These are phyloP conservation scores for Lipomyces anomalus DNA, from an alignment of 805 yeast species.

Conservation along the genomic window DNA sequence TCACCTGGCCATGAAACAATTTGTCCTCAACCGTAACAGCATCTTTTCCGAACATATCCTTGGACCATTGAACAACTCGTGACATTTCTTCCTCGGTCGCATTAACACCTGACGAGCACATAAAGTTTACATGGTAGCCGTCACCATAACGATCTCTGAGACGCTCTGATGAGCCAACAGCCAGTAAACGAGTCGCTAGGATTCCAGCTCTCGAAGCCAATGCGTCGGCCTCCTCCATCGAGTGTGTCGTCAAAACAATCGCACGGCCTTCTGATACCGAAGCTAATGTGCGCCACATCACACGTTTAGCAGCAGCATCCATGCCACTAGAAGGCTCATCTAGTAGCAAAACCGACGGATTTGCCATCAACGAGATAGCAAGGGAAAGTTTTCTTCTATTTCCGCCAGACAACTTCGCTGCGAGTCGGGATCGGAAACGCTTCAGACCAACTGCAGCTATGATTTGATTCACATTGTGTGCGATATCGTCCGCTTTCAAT, in stretches of 20 bases:
- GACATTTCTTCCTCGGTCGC: conserved; percentile 29
- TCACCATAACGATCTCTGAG: conserved; percentile 31
- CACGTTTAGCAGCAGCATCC: conserved; percentile 37
- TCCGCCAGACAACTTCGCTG: conserved; percentile 34
- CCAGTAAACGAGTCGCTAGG: conserved; percentile 30
- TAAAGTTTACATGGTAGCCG: conserved; percentile 31
- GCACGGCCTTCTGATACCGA: conserved; percentile 32
- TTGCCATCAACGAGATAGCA: conserved; percentile 35
- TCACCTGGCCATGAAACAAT: conserved; percentile 33
- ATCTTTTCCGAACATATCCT: conserved; percentile 27
- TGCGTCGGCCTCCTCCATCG: conserved; percentile 39
- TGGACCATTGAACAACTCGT: conserved; percentile 26
- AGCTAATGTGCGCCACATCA: conserved; percentile 36
- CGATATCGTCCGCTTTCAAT: conserved; percentile 22
- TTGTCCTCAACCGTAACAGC: conserved; percentile 27
- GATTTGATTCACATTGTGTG: conserved; percentile 30
- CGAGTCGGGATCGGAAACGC: conserved; percentile 31
- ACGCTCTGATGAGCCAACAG: conserved; percentile 31
- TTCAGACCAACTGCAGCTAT: conserved; percentile 35
- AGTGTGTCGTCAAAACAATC: conserved; percentile 35
- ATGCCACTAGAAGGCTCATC: conserved; percentile 38
- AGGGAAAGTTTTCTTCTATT: conserved; percentile 35
- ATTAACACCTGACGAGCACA: conserved; percentile 29
- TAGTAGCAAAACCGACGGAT: conserved; percentile 34
- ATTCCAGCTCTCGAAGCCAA: conserved; percentile 35